Evolutionary conservation across 2,329 filamentous ascomycete species (phyloP).

Genomic region (Ophiostoma piceae): DNA sequence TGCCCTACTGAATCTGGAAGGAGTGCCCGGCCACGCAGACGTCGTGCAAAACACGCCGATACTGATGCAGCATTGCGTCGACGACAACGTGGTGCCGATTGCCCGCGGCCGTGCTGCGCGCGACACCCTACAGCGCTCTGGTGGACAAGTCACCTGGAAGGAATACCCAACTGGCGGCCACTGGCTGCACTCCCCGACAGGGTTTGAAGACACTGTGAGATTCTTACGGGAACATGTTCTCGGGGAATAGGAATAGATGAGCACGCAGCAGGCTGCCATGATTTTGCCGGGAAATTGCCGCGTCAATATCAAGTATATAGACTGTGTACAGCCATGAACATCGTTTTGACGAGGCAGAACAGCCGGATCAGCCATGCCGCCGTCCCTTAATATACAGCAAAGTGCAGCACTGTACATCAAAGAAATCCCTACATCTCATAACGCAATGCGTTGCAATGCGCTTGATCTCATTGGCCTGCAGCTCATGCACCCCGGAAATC

Average conservation of each 20-base stretch:
- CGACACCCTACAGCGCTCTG: conserved; percentile 36
- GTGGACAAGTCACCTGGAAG: conserved; percentile 38
- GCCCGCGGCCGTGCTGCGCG: conserved; percentile 35
- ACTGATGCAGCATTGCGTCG: conserved; percentile 42
- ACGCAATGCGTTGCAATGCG: not conserved
- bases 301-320: not conserved
- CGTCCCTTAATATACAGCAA: not conserved
- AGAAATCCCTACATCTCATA: not conserved
- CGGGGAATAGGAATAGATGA: not conserved
- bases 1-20: conserved; percentile 30
- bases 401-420: not conserved
- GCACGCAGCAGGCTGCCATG: not conserved
- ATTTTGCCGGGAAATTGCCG: not conserved
- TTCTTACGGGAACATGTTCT: conserved; percentile 16
- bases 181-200: conserved; percentile 42
- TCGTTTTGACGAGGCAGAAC: no score
- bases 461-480: not conserved
- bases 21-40: conserved; percentile 24
- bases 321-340: not conserved
- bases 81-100: conserved; percentile 40
- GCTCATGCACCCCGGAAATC: not conserved
- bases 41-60: conserved; percentile 40
- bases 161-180: conserved; percentile 42
- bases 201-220: conserved; percentile 39
- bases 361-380: not conserved